phyloP scores from a whole-genome alignment of 2,329 filamentous ascomycete genomes.

The Xylariaceae sp. region DNA sequence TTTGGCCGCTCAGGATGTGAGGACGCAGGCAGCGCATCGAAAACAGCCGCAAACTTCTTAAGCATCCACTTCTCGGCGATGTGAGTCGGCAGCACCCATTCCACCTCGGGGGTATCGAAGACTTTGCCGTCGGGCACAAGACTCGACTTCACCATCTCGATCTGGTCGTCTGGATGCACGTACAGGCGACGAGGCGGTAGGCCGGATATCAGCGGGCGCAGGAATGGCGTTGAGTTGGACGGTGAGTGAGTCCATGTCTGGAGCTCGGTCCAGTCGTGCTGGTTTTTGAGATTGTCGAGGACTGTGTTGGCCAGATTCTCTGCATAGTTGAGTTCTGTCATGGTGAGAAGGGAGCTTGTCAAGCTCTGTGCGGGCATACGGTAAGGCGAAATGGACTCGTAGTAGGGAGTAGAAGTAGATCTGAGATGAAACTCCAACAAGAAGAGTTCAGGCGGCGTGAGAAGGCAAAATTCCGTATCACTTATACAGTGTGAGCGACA shows the following conservation, averaged over 20 bases:
- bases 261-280: slow-evolving; percentile 69
- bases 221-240: slow-evolving; percentile 36
- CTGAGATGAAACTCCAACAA: not conserved
- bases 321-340: slow-evolving; percentile 26
- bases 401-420: not conserved
- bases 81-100: slow-evolving; percentile 74
- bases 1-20: slow-evolving; percentile 49
- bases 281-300: slow-evolving; percentile 64
- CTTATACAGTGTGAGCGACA: not conserved
- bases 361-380: not conserved
- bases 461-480: not conserved
- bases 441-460: not conserved
- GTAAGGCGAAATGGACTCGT: not conserved
- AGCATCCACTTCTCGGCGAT: slow-evolving; percentile 69
- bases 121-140: slow-evolving; percentile 43
- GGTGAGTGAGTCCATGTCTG: slow-evolving; percentile 44
- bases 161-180: slow-evolving; percentile 77
- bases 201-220: slow-evolving; percentile 64
- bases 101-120: slow-evolving; percentile 51
- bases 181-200: slow-evolving; percentile 69
- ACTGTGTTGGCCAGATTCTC: slow-evolving; percentile 53
- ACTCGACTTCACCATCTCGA: slow-evolving; percentile 61
- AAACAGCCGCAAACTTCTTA: slow-evolving; percentile 59
- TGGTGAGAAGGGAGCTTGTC: slow-evolving; percentile 9
- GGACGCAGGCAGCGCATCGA: slow-evolving; percentile 54